Evolutionary conservation across 805 yeast species (phyloP).

Genomic region (Osmozyma mogii): DNA sequence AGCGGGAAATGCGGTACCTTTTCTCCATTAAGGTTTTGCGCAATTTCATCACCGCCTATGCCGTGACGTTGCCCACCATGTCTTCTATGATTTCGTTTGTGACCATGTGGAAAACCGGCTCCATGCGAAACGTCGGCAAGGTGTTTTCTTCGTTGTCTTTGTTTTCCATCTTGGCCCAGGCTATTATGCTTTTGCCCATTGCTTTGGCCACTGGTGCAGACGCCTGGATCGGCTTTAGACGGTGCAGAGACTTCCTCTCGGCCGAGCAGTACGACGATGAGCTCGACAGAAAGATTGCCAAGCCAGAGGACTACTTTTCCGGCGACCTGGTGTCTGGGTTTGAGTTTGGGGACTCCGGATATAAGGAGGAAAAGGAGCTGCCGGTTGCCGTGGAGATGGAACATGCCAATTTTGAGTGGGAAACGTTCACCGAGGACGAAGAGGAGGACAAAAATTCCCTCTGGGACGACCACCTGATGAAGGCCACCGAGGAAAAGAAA

Average conservation of each 20-base stretch:
- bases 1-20: constrained; percentile 31
- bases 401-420: constrained; percentile 11
- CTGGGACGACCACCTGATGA: constrained; percentile 4
- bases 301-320: constrained; percentile 4
- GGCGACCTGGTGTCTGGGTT: constrained; percentile 1
- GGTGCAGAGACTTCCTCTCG: constrained; percentile 17
- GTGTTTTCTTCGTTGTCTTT: constrained; percentile 37
- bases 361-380: constrained; percentile 1
- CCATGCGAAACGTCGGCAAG: constrained; percentile 26
- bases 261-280: constrained; percentile 12
- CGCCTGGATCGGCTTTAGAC: constrained; percentile 32
- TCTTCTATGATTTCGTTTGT: constrained; percentile 40
- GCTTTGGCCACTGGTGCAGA: constrained; percentile 40
- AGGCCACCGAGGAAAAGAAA: neutral
- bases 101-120: constrained; percentile 39
- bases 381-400: constrained; percentile 5
- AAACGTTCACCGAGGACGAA: constrained; percentile 3
- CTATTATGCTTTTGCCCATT: constrained; percentile 35
- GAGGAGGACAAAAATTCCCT: constrained; percentile 1
- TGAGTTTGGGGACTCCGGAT: constrained; percentile 1
- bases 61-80: constrained; percentile 35
- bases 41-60: constrained; percentile 36
- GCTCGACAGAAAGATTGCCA: constrained; percentile 5
- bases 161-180: constrained; percentile 36
- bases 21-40: constrained; percentile 36